Conservation (phyloP, 495 filamentous ascomycete genomes). For the Talaromyces borbonicus region DNA sequence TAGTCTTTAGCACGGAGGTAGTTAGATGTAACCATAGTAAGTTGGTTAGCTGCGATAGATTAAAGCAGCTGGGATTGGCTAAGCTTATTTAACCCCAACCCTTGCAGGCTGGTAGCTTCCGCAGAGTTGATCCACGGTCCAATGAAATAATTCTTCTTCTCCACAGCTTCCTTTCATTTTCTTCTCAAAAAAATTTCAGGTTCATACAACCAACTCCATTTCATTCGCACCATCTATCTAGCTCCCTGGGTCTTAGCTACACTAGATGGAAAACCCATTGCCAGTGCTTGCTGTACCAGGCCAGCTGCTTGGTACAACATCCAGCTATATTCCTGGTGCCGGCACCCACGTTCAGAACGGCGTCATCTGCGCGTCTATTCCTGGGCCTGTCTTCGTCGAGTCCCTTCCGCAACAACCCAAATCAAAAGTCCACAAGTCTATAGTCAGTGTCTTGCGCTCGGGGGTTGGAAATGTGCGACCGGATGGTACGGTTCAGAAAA, state of each 20-base stretch:
- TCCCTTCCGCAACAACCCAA: constrained; percentile 26
- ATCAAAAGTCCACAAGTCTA: constrained; percentile 40
- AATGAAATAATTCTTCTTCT: no score
- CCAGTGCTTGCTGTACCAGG: constrained; percentile 50
- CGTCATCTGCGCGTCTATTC: constrained; percentile 65
- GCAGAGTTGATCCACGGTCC: no score
- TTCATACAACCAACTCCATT: no score
- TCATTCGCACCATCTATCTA: no score
- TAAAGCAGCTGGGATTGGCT: no score
- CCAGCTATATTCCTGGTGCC: constrained; percentile 57
- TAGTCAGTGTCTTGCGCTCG: constrained; percentile 41
- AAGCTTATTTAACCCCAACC: no score
- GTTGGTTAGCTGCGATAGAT: no score
- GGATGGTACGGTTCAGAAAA: constrained; percentile 13
- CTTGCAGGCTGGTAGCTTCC: no score
- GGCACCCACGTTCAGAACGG: constrained; percentile 71
- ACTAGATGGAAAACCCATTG: constrained; percentile 21
- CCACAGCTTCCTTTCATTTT: no score
- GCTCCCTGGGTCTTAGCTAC: no score
- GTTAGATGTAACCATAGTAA: no score
- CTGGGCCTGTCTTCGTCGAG: constrained; percentile 46
- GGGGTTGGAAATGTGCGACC: constrained; percentile 3
- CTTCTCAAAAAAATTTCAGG: neutral
- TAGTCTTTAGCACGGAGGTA: no score
- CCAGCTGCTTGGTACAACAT: constrained; percentile 59